Conservation (phyloP, 495 filamentous ascomycete genomes). For the Neurospora sp. region DNA sequence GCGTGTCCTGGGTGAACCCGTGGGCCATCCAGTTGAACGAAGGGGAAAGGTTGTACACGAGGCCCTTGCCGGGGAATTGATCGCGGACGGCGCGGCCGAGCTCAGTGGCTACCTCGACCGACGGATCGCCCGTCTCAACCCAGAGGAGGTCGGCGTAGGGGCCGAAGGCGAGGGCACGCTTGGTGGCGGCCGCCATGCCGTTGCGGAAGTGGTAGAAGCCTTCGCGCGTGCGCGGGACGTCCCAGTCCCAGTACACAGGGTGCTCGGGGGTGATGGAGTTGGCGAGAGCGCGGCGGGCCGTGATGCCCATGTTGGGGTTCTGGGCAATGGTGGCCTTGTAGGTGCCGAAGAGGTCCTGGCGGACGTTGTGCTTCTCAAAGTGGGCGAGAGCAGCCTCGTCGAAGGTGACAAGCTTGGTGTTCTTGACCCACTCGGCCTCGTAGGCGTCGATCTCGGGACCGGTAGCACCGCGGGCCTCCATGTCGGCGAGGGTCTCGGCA, state of each 20-base stretch:
- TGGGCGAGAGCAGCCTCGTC: conserved; percentile 81
- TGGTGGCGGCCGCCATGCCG: conserved; percentile 80
- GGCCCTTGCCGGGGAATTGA: conserved; percentile 61
- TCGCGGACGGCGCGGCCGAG: conserved; percentile 68
- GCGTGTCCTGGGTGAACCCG: conserved; percentile 68
- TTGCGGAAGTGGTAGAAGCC: conserved; percentile 94
- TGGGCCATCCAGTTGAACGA: conserved; percentile 98
- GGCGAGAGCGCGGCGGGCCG: conserved; percentile 63
- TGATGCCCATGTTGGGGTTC: conserved; percentile 64
- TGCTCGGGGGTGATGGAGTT: conserved; percentile 40
- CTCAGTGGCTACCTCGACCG: conserved; percentile 59
- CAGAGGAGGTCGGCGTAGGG: conserved; percentile 93
- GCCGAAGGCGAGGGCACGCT: conserved; percentile 81
- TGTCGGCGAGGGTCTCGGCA: conserved; percentile 79
- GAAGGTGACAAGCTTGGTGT: conserved; percentile 77
- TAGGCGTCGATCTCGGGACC: conserved; percentile 73
- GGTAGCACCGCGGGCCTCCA: conserved; percentile 71
- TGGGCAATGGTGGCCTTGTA: conserved; percentile 52
- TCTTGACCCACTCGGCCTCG: conserved; percentile 85
- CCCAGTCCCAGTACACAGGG: conserved; percentile 77
- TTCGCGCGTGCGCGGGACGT: conserved; percentile 86
- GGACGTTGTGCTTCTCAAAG: conserved; percentile 51
- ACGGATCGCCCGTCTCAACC: conserved; percentile 90
- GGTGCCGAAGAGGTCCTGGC: conserved; percentile 48
- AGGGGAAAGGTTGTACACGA: conserved; percentile 93